Percentiles rank a stretch among this genome's conserved stretches.
These are phyloP conservation scores for Quercus gilva DNA, from an alignment of 306 rosid genomes.

Conservation along the genomic window DNA sequence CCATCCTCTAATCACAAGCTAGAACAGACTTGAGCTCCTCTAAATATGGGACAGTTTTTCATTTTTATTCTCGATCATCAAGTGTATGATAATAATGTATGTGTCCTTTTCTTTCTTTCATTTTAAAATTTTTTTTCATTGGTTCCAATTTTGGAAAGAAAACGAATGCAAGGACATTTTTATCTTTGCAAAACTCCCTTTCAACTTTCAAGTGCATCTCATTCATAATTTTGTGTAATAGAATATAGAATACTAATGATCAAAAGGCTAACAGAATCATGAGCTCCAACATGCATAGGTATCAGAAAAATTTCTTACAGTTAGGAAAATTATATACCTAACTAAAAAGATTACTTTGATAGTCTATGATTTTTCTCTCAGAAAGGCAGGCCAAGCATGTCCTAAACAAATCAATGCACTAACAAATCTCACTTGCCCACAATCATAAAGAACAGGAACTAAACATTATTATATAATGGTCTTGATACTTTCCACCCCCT, in stretches of 20 bases:
- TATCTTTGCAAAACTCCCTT: not conserved
- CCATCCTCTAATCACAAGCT: no score
- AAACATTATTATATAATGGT: conserved; percentile 42
- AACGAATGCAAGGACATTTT: no score
- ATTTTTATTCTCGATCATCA: no score
- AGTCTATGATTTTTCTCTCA: conserved; percentile 32
- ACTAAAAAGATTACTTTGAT: conserved; percentile 10
- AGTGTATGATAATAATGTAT: no score
- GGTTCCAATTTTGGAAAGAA: no score
- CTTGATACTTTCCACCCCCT: conserved; percentile 20
- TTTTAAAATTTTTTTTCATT: no score
- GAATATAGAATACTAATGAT: not conserved
- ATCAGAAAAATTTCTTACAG: not conserved
- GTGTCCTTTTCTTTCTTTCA: no score
- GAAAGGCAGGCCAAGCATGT: conserved; percentile 70
- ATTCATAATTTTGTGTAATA: not conserved
- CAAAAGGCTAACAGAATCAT: not conserved
- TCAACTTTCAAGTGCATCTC: not conserved
- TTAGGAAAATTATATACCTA: not conserved
- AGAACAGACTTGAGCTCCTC: no score
- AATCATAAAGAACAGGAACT: conserved; percentile 42
- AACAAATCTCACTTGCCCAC: conserved; percentile 35
- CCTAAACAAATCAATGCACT: conserved; percentile 33
- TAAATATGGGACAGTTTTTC: no score
- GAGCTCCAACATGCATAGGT: not conserved